phyloP scores from a whole-genome alignment of 2,329 filamentous ascomycete species.

The Fusarium mundagurra region DNA sequence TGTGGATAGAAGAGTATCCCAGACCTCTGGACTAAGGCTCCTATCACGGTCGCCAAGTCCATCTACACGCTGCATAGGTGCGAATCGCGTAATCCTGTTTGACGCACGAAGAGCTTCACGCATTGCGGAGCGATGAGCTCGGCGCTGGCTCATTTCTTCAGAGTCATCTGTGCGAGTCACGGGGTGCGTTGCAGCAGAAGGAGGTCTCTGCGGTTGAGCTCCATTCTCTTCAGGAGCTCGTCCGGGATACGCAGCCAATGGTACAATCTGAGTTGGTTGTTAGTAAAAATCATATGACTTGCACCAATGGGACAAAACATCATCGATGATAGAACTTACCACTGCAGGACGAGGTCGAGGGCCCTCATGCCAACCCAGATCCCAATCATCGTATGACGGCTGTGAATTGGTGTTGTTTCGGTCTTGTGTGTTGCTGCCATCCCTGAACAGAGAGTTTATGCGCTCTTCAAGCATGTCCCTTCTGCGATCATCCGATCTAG shows the following conservation, averaged over 20 bases:
- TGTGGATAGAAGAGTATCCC: slow-evolving; percentile 84
- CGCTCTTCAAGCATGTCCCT: slow-evolving; percentile 44
- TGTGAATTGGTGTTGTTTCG: slow-evolving; percentile 11
- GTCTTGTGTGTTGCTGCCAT: slow-evolving; percentile 23
- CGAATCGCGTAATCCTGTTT: slow-evolving; percentile 4
- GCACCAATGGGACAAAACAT: not conserved
- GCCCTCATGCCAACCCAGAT: slow-evolving; percentile 41
- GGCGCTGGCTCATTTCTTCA: not conserved
- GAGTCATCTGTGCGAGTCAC: not conserved
- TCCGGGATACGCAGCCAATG: not conserved
- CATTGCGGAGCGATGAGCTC: not conserved
- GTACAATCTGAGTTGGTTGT: slow-evolving; percentile 15
- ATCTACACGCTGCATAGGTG: slow-evolving; percentile 57
- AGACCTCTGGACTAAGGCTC: slow-evolving; percentile 81
- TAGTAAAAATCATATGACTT: not conserved
- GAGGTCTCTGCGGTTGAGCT: not conserved
- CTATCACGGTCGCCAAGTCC: slow-evolving; percentile 86
- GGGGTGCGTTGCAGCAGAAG: slow-evolving; percentile 3
- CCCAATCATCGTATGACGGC: slow-evolving; percentile 22
- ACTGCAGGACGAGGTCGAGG: slow-evolving; percentile 32
- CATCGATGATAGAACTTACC: slow-evolving; percentile 30
- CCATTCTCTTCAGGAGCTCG: not conserved
- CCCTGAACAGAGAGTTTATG: slow-evolving; percentile 39
- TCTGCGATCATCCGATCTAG: slow-evolving; percentile 35
- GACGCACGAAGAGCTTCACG: not conserved